These are phyloP conservation scores for Aureobasidium sp. DNA, from an alignment of 2,329 filamentous ascomycete species.

Conservation along the genomic window DNA sequence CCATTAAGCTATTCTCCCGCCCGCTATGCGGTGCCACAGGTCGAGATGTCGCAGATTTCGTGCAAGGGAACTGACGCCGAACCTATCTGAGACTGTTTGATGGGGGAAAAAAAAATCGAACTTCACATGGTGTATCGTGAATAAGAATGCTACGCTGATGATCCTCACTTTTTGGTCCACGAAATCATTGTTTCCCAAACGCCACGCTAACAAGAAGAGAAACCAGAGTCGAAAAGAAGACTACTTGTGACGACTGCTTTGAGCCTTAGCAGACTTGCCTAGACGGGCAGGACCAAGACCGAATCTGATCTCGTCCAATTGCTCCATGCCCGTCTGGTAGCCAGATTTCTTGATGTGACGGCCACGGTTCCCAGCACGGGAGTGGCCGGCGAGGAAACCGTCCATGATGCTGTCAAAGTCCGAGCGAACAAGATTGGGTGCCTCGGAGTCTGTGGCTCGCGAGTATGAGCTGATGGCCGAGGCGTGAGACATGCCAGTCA, in stretches of 20 bases:
- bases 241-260: background rate
- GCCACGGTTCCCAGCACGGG: constrained; percentile 56
- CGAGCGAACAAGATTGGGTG: constrained; percentile 51
- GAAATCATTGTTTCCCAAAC: constrained; percentile 1
- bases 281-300: constrained; percentile 72
- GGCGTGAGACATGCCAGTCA: constrained; percentile 32
- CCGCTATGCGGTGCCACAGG: too few relatives aligned
- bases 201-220: background rate
- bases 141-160: constrained; percentile 1
- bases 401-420: constrained; percentile 92
- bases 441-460: constrained; percentile 31
- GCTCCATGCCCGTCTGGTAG: constrained; percentile 72
- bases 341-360: constrained; percentile 67
- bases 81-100: too few relatives aligned
- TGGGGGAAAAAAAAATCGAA: background rate
- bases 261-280: constrained; percentile 5
- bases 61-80: too few relatives aligned
- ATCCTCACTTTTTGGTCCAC: background rate
- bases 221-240: background rate
- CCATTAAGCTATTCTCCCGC: too few relatives aligned
- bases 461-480: constrained; percentile 29
- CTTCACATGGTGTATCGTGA: constrained; percentile 3
- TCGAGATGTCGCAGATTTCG: too few relatives aligned
- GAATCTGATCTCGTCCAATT: constrained; percentile 82
- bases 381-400: constrained; percentile 75